Conservation (phyloP, 257 asterid genomes). For the Solanum peruvianum region DNA sequence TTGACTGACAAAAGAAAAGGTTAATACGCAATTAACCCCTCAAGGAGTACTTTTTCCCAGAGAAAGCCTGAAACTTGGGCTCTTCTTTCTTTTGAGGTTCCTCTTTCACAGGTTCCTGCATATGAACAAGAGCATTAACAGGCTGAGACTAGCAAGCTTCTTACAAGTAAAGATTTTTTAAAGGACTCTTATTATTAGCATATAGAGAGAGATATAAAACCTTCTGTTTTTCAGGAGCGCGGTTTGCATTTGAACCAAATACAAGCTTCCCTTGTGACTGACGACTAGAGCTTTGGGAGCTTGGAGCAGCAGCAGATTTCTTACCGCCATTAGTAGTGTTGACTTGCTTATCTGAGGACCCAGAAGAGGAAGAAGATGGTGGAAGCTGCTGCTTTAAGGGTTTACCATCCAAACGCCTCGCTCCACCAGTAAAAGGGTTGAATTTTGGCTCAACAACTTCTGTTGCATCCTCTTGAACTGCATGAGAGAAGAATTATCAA, state of each 20-base stretch:
- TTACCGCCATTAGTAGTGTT: constrained; percentile 22
- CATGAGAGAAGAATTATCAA: neutral
- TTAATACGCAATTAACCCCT: constrained; percentile 31
- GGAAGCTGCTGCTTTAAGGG: constrained; percentile 42
- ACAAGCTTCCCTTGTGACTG: constrained; percentile 94
- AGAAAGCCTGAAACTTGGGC: constrained; percentile 56
- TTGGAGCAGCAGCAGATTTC: constrained; percentile 38
- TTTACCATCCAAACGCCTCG: constrained; percentile 88
- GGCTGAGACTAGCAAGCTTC: neutral
- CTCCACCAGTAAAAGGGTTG: constrained; percentile 76
- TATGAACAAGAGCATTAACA: neutral
- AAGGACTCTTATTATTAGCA: too few species aligned
- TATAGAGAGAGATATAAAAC: constrained; percentile 7
- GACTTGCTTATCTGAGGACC: constrained; percentile 36
- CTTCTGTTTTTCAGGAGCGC: constrained; percentile 41
- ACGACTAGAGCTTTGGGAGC: constrained; percentile 49
- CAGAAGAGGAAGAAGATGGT: constrained; percentile 41
- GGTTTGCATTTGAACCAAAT: constrained; percentile 66
- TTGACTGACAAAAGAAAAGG: neutral
- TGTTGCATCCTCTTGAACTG: constrained; percentile 45
- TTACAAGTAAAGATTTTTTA: too few species aligned
- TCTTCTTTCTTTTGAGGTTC: constrained; percentile 76
- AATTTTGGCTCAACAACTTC: constrained; percentile 69
- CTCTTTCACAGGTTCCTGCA: constrained; percentile 43
- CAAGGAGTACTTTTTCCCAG: constrained; percentile 65